Evolutionary conservation across 257 asterid genomes (phyloP).

Genomic region (Solanum clarkiae): DNA sequence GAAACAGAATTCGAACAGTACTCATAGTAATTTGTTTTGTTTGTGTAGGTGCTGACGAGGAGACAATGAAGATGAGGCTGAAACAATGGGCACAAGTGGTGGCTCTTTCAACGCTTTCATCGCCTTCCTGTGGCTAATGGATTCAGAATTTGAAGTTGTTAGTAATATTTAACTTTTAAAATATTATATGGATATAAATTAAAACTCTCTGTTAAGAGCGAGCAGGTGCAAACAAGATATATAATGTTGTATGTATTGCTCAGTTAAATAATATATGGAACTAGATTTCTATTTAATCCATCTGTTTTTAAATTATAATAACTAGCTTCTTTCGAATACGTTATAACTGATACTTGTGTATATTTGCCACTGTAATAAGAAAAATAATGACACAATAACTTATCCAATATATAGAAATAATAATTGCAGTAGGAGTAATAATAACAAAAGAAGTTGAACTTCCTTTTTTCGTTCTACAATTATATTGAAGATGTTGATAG

Average conservation of each 20-base stretch:
- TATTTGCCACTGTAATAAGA: neutral
- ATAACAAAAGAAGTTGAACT: too few species aligned
- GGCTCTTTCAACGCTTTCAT: constrained; percentile 48
- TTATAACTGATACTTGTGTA: neutral
- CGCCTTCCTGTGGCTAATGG: neutral
- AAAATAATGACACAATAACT: too few species aligned
- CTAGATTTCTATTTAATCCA: neutral
- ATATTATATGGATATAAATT: neutral
- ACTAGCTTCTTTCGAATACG: neutral
- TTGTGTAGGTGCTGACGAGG: constrained; percentile 40
- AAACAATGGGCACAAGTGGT: constrained; percentile 83
- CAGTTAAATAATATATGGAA: neutral
- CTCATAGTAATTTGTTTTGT: neutral
- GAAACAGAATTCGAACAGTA: neutral
- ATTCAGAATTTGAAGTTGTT: neutral
- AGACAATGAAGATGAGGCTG: constrained; percentile 41
- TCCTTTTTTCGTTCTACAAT: too few species aligned
- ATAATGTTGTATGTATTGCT: neutral
- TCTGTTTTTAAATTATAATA: neutral
- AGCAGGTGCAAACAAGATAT: neutral
- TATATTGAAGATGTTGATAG: too few species aligned
- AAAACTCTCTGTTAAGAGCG: neutral
- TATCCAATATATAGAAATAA: too few species aligned
- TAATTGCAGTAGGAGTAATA: too few species aligned
- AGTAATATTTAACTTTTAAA: neutral